phyloP scores from a whole-genome alignment of 176 grass and related monocot genomes.

The Rhipidocladum racemiflorum region DNA sequence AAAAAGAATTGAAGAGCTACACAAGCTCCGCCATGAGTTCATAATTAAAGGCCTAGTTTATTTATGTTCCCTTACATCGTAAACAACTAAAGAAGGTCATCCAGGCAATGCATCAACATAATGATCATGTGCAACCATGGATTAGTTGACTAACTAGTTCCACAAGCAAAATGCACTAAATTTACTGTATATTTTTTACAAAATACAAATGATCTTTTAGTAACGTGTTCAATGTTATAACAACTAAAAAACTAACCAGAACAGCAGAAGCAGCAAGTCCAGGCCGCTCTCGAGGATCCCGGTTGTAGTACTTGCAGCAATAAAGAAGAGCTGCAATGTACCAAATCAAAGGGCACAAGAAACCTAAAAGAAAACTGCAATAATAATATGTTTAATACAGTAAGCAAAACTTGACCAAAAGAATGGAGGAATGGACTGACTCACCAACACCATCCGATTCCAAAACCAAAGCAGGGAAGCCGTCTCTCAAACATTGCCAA shows the following conservation, averaged over 20 bases:
- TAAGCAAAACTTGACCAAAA: conserved; percentile 6
- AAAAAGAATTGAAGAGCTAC: not conserved
- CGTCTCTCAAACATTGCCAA: conserved; percentile 72
- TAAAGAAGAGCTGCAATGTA: conserved; percentile 77
- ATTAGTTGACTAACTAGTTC: conserved; percentile 5
- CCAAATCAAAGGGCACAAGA: conserved; percentile 87
- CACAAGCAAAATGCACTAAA: not conserved
- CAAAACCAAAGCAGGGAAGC: conserved; percentile 88
- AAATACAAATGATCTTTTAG: not conserved
- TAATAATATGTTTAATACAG: conserved; percentile 21
- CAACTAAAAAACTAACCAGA: conserved; percentile 55
- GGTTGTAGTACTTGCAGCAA: conserved; percentile 83
- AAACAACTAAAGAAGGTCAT: not conserved
- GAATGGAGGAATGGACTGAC: conserved; percentile 22
- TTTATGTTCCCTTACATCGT: not conserved
- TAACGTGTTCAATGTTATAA: not conserved
- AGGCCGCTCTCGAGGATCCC: conserved; percentile 88
- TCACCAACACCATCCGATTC: conserved; percentile 94
- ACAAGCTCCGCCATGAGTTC: not conserved
- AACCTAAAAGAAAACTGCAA: conserved; percentile 92
- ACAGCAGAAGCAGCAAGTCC: conserved; percentile 79
- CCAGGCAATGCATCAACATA: not conserved
- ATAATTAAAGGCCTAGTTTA: not conserved
- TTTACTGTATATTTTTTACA: not conserved
- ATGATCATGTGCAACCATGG: not conserved